Base-by-base conservation (phyloP, 2,329 filamentous ascomycete species). In the Orbilia blumenaviensis region DNA sequence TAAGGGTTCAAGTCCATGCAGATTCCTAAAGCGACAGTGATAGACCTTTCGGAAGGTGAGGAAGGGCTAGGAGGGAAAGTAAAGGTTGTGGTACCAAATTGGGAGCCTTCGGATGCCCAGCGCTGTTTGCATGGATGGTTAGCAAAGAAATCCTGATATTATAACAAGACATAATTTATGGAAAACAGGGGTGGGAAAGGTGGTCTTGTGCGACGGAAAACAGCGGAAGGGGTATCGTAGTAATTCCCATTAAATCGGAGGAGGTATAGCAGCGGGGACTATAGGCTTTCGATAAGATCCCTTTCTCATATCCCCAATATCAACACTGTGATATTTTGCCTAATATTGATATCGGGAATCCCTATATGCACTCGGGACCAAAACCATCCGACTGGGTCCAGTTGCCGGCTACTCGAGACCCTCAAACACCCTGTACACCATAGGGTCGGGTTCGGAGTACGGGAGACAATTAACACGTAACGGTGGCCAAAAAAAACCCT, bases 1-100 rank as follows among this genome's bases (percentile, higher is more conserved):
- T 86, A 84, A 0, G 86, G 86, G 72, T 88, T 88, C 79, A 87
- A 86, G 76, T 87, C 86, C 86, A 87, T 87, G 80, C 86, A 79
- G 79, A 63, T 75, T 48, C 71, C 71, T 18, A 75, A 50, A 50
- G 71, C 71, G 46, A 75, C 29, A 3, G 27, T 75, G 58, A 75
- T 52, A 10, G 63, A 46, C 25, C 63, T 75, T 21, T 38, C 18
- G 9, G 34, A 50, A 34, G 62, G 16, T 32, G 69, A 34, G 68
- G 27, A 80, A 82, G 81, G 81, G 29, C 79, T 81, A 16, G 81
- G 82, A 75, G 80, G 77, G 74, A 80, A 76, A 0, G 81, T 83
- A 21, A 82, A 78, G 34, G 78, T 80, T 52, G 83, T 82, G 56
- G 82, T 83, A 42, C 82, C 82, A 72, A 83, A 83, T 78, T 82